Evolutionary conservation across 805 yeast genomes (phyloP), one percentile per base, ranked within the genome.

Genomic region (Phaffomyces thermotolerans): DNA sequence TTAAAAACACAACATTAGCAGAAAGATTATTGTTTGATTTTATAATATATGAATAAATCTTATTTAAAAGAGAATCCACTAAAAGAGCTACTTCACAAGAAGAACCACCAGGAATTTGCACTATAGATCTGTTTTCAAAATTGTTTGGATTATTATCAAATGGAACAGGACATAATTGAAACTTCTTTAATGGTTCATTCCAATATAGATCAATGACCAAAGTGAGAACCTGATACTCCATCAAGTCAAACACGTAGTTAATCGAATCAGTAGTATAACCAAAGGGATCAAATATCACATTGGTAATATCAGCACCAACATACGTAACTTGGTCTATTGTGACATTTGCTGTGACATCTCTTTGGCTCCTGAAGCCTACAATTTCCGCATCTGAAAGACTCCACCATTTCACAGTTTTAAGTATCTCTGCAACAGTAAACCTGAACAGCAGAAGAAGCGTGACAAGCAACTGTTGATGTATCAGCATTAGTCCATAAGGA

Each of bases 91-190:
- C 52, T 36, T 59, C 49, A 39, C 66, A 63, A 2, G 14, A 39
- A 13, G 22, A 4, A 3, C 36, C 37, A 17, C 34, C 22, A 52
- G 41, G 43, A 27, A 17, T 15, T 8, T 40, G 55, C 49, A 57
- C 32, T 30, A 45, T 42, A 4, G 47, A 42, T 4, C 38, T 33
- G 9, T 32, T 32, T 22, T 42, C 39, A 20, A 41, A 41, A 4
- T 41, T 37, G 7, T 23, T 23, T 1, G 40, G 4, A 14, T 8
- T 13, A 43, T 69, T 64, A 3, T 47, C 36, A 20, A 65, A 60
- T 2, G 70, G 67, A 2, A 68, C 68, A 0, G 84, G 82, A 50
- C 85, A 79, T 4, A 79, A 57, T 50, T 78, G 81, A 77, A 84
- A 79, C 44, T 60, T 64, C 9, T 46, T 40, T 4, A 68, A 60